Percentiles rank a stretch among this genome's conserved stretches.
These are phyloP conservation scores for Amylostereum areolatum DNA, from an alignment of 1,284 basidiomycete genomes.

Conservation along the genomic window DNA sequence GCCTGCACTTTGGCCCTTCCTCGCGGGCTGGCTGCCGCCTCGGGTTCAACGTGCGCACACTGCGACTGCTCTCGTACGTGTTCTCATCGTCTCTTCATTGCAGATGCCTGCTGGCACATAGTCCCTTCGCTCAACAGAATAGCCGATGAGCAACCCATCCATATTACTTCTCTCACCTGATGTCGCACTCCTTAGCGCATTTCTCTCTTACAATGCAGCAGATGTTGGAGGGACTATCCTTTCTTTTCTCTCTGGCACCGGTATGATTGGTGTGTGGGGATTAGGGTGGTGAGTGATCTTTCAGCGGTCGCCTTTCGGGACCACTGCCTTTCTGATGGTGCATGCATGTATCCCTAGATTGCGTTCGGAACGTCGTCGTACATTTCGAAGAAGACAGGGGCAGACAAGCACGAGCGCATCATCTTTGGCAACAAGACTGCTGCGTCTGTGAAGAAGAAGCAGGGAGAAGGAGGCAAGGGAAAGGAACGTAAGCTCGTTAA, in stretches of 20 bases:
- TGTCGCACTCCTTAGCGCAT: slow-evolving; percentile 46
- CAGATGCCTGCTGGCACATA: slow-evolving; percentile 37
- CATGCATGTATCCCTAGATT: slow-evolving; percentile 34
- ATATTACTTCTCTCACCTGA: slow-evolving; percentile 50
- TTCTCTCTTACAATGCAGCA: slow-evolving; percentile 60
- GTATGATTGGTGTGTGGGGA: slow-evolving; percentile 56
- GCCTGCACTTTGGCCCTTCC: slow-evolving; percentile 50
- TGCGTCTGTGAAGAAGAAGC: slow-evolving; percentile 65
- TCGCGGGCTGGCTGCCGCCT: slow-evolving; percentile 49
- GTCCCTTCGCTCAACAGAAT: slow-evolving; percentile 18
- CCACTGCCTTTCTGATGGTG: neutral
- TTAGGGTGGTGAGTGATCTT: slow-evolving; percentile 53
- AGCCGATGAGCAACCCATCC: slow-evolving; percentile 52
- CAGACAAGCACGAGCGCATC: slow-evolving; percentile 72
- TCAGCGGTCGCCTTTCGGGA: neutral
- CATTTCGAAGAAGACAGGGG: slow-evolving; percentile 66
- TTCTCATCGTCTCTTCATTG: neutral
- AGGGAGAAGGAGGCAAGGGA: slow-evolving; percentile 38
- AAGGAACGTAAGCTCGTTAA: neutral
- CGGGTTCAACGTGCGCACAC: slow-evolving; percentile 46
- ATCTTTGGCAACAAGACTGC: slow-evolving; percentile 71
- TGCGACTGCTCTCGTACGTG: neutral
- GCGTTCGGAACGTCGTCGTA: slow-evolving; percentile 52
- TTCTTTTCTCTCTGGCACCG: slow-evolving; percentile 44
- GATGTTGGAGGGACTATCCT: slow-evolving; percentile 50